phyloP scores from a whole-genome alignment of 108 stramenopile species.

The Phaeodactylum tricornutum region DNA sequence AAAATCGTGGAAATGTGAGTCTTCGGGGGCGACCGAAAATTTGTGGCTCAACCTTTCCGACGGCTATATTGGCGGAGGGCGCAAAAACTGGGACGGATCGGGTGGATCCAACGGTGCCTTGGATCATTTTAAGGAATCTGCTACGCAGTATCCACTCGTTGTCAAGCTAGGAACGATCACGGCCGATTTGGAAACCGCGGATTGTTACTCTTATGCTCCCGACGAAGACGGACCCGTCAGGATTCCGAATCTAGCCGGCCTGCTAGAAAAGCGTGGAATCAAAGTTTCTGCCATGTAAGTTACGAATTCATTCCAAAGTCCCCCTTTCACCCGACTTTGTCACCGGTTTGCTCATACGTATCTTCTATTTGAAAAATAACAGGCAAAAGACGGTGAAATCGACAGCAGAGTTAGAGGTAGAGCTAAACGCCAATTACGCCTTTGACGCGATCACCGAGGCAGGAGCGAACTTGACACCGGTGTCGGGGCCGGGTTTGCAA shows the following conservation, averaged over 20 bases:
- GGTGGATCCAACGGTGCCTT: slow-evolving; percentile 94
- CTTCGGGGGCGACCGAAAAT: slow-evolving; percentile 74
- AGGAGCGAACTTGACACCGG: slow-evolving; percentile 73
- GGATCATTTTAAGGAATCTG: slow-evolving; percentile 90
- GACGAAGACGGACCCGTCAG: slow-evolving; percentile 97
- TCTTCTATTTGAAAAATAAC: background rate
- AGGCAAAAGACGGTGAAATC: slow-evolving; percentile 95
- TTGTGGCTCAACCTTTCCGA: slow-evolving; percentile 97
- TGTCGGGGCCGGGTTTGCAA: slow-evolving; percentile 78
- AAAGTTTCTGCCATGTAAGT: slow-evolving; percentile 52
- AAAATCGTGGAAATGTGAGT: slow-evolving; percentile 66
- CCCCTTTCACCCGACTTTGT: background rate
- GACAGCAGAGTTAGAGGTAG: slow-evolving; percentile 95
- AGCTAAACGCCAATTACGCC: slow-evolving; percentile 89
- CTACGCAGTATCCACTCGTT: slow-evolving; percentile 84
- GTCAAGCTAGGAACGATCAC: slow-evolving; percentile 99
- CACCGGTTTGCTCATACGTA: background rate
- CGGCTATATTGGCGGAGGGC: slow-evolving; percentile 95
- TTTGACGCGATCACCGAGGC: slow-evolving; percentile 91
- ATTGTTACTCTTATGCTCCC: slow-evolving; percentile 95
- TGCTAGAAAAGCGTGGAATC: slow-evolving; percentile 87
- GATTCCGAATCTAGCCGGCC: slow-evolving; percentile 90
- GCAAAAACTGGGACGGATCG: slow-evolving; percentile 96
- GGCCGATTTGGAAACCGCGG: slow-evolving; percentile 75
- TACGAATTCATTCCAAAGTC: background rate